Percentiles rank a stretch among this genome's conserved stretches.
Conservation (phyloP, 805 yeast genomes). For the Jamesozyma hellenica region DNA sequence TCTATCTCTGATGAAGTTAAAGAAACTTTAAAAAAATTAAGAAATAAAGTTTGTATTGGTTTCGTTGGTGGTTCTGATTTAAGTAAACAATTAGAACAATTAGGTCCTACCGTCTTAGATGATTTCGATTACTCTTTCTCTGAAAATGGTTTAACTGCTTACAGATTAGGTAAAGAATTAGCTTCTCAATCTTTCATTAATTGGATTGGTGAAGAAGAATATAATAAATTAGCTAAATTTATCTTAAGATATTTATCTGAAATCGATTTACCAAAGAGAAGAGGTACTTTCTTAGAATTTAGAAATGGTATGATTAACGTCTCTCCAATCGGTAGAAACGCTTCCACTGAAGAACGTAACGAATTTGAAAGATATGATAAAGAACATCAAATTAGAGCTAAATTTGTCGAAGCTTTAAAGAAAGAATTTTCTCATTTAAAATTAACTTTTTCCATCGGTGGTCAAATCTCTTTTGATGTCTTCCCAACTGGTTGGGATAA, state of each 20-base stretch:
- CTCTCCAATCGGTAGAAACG: slow-evolving; percentile 97
- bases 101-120: slow-evolving; percentile 66
- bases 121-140: slow-evolving; percentile 93
- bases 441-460: slow-evolving; percentile 95
- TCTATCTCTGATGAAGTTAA: slow-evolving; percentile 67
- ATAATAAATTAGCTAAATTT: slow-evolving; percentile 80
- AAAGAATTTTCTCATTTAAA: slow-evolving; percentile 73
- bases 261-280: slow-evolving; percentile 87
- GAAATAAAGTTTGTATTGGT: slow-evolving; percentile 90
- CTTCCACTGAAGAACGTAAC: slow-evolving; percentile 85
- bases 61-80: slow-evolving; percentile 97
- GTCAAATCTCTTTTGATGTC: slow-evolving; percentile 97
- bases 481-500: slow-evolving; percentile 99
- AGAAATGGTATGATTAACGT: slow-evolving; percentile 99
- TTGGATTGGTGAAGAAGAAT: slow-evolving; percentile 93
- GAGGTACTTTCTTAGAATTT: slow-evolving; percentile 98
- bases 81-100: slow-evolving; percentile 89
- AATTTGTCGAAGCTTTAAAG: slow-evolving; percentile 75
- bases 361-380: slow-evolving; percentile 83
- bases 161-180: slow-evolving; percentile 76
- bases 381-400: slow-evolving; percentile 69
- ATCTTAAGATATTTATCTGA: slow-evolving; percentile 75
- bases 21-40: slow-evolving; percentile 56
- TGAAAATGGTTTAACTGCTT: slow-evolving; percentile 97
- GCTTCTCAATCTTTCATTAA: slow-evolving; percentile 89